phyloP scores from a whole-genome alignment of 495 filamentous ascomycete genomes.

The Xylaria curta region DNA sequence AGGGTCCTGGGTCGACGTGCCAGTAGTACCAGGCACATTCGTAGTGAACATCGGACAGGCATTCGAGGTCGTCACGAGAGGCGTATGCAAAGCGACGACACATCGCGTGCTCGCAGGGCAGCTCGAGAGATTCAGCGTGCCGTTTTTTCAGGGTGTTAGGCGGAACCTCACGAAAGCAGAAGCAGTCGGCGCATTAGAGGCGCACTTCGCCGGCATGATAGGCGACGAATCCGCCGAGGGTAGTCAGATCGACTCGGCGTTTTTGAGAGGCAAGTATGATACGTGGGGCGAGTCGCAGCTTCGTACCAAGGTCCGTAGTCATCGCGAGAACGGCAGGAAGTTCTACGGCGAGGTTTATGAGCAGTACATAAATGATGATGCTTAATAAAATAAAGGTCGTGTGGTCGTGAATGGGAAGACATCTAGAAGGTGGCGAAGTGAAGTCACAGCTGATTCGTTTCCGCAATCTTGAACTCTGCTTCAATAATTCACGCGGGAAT shows the following conservation, averaged over 20 bases:
- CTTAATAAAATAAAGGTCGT: not conserved
- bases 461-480: not conserved
- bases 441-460: not conserved
- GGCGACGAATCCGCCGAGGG: conserved; percentile 35
- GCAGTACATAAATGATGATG: conserved; percentile 46
- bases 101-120: conserved; percentile 50
- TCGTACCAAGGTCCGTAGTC: conserved; percentile 52
- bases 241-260: conserved; percentile 48
- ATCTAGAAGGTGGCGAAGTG: not conserved
- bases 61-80: conserved; percentile 62
- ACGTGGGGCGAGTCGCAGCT: conserved; percentile 57
- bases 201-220: conserved; percentile 37
- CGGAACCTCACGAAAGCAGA: conserved; percentile 47
- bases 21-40: conserved; percentile 55
- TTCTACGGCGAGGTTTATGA: conserved; percentile 51
- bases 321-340: conserved; percentile 48
- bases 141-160: conserved; percentile 56
- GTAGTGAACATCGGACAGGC: conserved; percentile 65
- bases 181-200: conserved; percentile 40
- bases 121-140: conserved; percentile 50
- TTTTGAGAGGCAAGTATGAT: conserved; percentile 51
- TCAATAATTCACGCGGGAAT: not conserved
- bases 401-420: not conserved
- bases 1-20: conserved; percentile 59
- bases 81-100: conserved; percentile 58